These are phyloP conservation scores for Tetrapyrgos nigripes DNA, from an alignment of 1,284 basidiomycete genomes.

Conservation along the genomic window DNA sequence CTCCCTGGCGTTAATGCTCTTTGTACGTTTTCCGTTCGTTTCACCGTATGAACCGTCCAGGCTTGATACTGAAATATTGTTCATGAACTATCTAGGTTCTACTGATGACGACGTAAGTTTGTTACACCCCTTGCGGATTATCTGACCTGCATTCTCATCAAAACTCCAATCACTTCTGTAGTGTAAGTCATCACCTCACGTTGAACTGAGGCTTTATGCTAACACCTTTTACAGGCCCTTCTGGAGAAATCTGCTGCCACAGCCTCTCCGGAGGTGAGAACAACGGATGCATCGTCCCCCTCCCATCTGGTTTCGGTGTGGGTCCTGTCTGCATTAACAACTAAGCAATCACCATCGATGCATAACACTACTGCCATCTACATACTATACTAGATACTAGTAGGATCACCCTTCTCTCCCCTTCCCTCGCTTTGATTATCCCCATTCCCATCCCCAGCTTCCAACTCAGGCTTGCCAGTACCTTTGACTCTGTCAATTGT, in stretches of 20 bases:
- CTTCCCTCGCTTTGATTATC: no score
- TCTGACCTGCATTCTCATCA: not conserved
- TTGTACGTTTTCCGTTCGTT: no score
- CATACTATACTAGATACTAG: not conserved
- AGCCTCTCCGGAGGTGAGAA: not conserved
- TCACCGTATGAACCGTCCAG: no score
- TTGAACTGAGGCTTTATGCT: not conserved
- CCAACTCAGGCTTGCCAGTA: no score
- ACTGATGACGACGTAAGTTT: not conserved
- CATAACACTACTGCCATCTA: not conserved
- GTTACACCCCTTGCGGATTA: not conserved
- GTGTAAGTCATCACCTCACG: not conserved
- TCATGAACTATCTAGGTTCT: no score
- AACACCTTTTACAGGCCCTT: not conserved
- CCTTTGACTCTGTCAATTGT: not conserved
- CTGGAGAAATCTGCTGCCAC: not conserved
- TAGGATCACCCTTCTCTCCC: no score
- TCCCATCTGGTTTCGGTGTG: not conserved
- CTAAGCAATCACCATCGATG: not conserved
- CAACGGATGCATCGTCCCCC: not conserved
- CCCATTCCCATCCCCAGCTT: not conserved
- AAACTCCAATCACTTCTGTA: not conserved
- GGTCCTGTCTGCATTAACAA: not conserved
- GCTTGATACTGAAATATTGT: no score
- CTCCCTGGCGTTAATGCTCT: no score